These are phyloP conservation scores for Ephemerocybe angulata DNA, from an alignment of 768 basidiomycete species.

Conservation along the genomic window DNA sequence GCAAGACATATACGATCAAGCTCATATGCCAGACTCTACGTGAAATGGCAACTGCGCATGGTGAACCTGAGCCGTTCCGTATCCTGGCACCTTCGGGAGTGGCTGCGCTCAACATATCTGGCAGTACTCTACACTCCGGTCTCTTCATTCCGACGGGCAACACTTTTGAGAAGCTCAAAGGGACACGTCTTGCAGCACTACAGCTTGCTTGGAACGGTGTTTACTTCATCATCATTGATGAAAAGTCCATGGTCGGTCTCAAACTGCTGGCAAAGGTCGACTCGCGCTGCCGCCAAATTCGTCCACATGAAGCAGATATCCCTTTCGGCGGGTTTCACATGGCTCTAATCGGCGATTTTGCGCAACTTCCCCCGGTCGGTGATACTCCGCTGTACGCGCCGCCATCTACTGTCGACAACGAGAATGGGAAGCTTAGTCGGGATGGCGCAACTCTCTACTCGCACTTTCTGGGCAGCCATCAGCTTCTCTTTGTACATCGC, in stretches of 20 bases:
- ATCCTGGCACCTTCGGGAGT: constrained; percentile 24
- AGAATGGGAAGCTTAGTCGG: not conserved
- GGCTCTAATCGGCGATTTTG: constrained; percentile 25
- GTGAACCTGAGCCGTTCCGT: constrained; percentile 17
- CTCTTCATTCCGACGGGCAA: not conserved
- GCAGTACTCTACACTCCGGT: constrained; percentile 19
- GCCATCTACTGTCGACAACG: not conserved
- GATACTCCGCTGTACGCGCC: constrained; percentile 19
- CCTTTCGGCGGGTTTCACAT: constrained; percentile 17
- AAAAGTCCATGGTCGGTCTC: constrained; percentile 25
- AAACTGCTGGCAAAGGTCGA: constrained; percentile 16
- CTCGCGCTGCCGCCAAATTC: constrained; percentile 13
- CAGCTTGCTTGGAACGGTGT: constrained; percentile 18
- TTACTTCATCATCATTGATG: constrained; percentile 21
- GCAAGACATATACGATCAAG: constrained; percentile 25
- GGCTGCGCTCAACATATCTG: constrained; percentile 21
- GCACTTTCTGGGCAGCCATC: not conserved
- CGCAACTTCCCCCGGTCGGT: constrained; percentile 24
- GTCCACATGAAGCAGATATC: constrained; percentile 8
- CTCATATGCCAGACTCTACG: constrained; percentile 18
- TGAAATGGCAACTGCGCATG: constrained; percentile 9
- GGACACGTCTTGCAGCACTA: constrained; percentile 3
- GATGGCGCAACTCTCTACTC: not conserved
- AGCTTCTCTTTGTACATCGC: no score
- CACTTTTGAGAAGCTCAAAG: not conserved